Evolutionary conservation across 495 filamentous ascomycete species (phyloP).

Genomic region (Penicillium ucsense): DNA sequence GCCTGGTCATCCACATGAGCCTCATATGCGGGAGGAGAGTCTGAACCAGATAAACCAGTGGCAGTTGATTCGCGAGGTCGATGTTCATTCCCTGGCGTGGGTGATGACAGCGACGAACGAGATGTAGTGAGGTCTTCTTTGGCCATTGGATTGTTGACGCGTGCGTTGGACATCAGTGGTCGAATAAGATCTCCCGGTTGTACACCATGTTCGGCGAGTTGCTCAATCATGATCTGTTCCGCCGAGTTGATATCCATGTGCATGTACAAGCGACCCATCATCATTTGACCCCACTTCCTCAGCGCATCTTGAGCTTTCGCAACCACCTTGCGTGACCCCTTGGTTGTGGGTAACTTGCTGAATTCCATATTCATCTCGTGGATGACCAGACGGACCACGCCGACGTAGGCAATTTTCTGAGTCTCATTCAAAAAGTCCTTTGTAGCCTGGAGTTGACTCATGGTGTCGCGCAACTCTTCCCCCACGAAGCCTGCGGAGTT

Average conservation of each 20-base stretch:
- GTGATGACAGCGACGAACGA: constrained; percentile 19
- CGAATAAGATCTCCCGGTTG: constrained; percentile 72
- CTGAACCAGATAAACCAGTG: constrained; percentile 22
- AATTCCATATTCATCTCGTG: constrained; percentile 63
- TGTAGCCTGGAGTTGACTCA: constrained; percentile 89
- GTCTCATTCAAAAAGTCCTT: constrained; percentile 93
- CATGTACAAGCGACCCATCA: constrained; percentile 85
- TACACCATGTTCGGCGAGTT: constrained; percentile 86
- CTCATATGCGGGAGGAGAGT: constrained; percentile 63
- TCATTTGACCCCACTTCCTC: constrained; percentile 95
- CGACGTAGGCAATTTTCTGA: constrained; percentile 94
- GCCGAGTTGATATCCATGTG: constrained; percentile 89
- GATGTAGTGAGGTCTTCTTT: constrained; percentile 24
- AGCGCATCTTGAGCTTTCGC: constrained; percentile 61
- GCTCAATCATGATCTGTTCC: constrained; percentile 99
- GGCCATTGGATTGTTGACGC: constrained; percentile 89
- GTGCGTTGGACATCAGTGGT: constrained; percentile 81
- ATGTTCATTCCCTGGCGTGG: constrained; percentile 18
- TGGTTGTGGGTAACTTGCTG: constrained; percentile 42
- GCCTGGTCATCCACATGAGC: constrained; percentile 60
- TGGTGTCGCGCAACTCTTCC: constrained; percentile 71
- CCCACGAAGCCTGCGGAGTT: constrained; percentile 58
- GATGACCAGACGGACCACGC: constrained; percentile 70
- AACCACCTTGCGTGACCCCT: constrained; percentile 56
- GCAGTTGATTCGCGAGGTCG: constrained; percentile 20